Base-by-base conservation (phyloP, 169 alveolate species). In the Haemoproteus tartakovskyi region DNA sequence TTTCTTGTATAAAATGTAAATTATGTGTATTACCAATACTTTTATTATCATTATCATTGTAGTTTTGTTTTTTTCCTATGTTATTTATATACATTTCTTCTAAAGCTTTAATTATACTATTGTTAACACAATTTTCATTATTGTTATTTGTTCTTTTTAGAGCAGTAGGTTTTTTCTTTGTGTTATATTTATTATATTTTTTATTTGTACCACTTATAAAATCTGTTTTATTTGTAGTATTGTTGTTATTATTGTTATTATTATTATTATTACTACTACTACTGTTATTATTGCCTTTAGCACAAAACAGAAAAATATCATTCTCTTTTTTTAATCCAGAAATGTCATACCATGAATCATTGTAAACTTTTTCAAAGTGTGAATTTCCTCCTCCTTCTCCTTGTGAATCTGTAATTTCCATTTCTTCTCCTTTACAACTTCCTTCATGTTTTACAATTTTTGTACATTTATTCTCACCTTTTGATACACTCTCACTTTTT, bases 331-430 rank as follows among this genome's bases (percentile, higher is more conserved):
- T 67, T 27, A 52, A 54, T 2, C 24, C 24, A 36, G 74, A 54
- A 29, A 70, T 67, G 5, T 67, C 82, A 67, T 67, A 67, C 82
- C 82, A 67, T 12, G 82, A 67, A 52, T 67, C 43, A 6, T 67
- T 52, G n/a, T 67, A 67, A 21, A 67, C 60, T 30, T 70, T 38
- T 45, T 67, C 60, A 48, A 67, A 67, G 24, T 38, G 54, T 26
- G 38, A 67, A 33, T 47, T 56, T 16, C 21, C 30, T 19, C 18
- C 8, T 41, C 30, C 30, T 52, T 67, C n/a, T n/a, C n/a, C n/a
- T n/a, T n/a, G n/a, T n/a, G n/a, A n/a, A n/a, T n/a, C n/a, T n/a
- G n/a, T n/a, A n/a, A n/a, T n/a, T n/a, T n/a, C n/a, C n/a, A n/a
- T n/a, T n/a, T n/a, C n/a, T n/a, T n/a, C n/a, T n/a, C n/a, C n/a